A percentile compares a stretch with the other conserved stretches of the same genome.
These are phyloP conservation scores for Apophysomyces trapeziformis DNA, from an alignment of 371 early-diverging fungal genomes.

Conservation along the genomic window DNA sequence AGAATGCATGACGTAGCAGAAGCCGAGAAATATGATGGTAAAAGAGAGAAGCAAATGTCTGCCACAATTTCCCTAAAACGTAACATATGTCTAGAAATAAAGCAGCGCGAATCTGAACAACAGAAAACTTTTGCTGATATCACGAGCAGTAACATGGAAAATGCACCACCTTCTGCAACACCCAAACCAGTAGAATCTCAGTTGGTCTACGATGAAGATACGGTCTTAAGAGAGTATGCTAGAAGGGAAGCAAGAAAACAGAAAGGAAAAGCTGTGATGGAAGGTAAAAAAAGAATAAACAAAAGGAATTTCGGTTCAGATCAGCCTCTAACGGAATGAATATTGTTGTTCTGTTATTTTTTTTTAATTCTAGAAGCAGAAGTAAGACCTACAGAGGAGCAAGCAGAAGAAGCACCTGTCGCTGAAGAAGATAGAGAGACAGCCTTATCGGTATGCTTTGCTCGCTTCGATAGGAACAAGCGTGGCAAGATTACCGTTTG, in stretches of 20 bases:
- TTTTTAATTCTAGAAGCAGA: constrained; percentile 9
- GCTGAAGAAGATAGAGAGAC: constrained; percentile 10
- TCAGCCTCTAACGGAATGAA: too few relatives aligned
- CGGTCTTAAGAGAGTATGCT: constrained; percentile 25
- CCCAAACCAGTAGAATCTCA: constrained; percentile 29
- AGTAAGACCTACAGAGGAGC: constrained; percentile 12
- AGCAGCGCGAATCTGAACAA: background rate
- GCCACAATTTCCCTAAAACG: too few relatives aligned
- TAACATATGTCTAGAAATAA: background rate
- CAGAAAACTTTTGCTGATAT: constrained; percentile 40
- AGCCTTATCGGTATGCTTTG: constrained; percentile 20
- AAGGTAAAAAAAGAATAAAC: constrained; percentile 19
- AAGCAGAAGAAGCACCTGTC: constrained; percentile 14
- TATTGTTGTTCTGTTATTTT: too few relatives aligned
- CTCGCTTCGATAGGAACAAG: constrained; percentile 30
- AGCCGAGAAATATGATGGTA: constrained; percentile 16
- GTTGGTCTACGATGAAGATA: constrained; percentile 46
- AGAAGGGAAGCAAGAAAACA: constrained; percentile 41
- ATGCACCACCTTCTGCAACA: constrained; percentile 45
- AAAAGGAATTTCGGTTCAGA: too few relatives aligned
- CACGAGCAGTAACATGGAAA: constrained; percentile 37
- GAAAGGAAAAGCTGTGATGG: constrained; percentile 18
- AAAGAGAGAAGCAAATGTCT: background rate
- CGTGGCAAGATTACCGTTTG: constrained; percentile 40
- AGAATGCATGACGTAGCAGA: constrained; percentile 28